Conservation (phyloP, 257 asterid species). For the Orobanche coerulescens region DNA sequence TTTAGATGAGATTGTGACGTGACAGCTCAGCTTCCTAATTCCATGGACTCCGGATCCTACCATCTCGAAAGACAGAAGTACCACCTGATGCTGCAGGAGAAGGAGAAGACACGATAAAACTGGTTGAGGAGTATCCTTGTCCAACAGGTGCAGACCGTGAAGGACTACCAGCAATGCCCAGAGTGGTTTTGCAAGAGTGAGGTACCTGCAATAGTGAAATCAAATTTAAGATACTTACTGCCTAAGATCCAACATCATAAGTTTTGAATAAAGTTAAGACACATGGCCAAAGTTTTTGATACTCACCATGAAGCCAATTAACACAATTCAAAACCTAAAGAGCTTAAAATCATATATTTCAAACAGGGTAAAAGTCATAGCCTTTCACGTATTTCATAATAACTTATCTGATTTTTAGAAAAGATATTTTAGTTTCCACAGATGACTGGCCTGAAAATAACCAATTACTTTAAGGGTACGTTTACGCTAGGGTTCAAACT, state of each 20-base stretch:
- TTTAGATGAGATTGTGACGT: not conserved
- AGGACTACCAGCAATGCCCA: slow-evolving; percentile 62
- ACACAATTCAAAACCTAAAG: slow-evolving; percentile 14
- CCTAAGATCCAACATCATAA: not conserved
- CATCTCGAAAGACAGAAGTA: slow-evolving; percentile 68
- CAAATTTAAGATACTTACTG: not conserved
- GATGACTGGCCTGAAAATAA: not conserved
- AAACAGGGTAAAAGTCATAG: not conserved
- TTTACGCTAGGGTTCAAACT: not conserved
- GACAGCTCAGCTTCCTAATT: slow-evolving; percentile 27
- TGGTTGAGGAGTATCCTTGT: slow-evolving; percentile 62
- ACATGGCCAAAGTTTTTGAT: not conserved
- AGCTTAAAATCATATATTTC: not conserved
- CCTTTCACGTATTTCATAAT: not conserved
- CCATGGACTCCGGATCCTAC: slow-evolving; percentile 63
- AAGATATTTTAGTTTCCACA: not conserved
- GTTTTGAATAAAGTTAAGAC: not conserved
- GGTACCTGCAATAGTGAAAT: slow-evolving; percentile 38
- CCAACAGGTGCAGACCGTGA: slow-evolving; percentile 60
- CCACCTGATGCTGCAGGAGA: slow-evolving; percentile 96
- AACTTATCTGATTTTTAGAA: not conserved
- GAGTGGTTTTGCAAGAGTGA: slow-evolving; percentile 49
- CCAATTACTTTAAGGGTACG: not conserved
- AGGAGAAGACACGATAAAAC: slow-evolving; percentile 68
- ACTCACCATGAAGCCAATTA: not conserved